A percentile compares a stretch with the other conserved stretches of the same genome.
Evolutionary conservation across 192 early-diverging fungal species (phyloP).

Genomic region (Gamsiella multidivaricata): DNA sequence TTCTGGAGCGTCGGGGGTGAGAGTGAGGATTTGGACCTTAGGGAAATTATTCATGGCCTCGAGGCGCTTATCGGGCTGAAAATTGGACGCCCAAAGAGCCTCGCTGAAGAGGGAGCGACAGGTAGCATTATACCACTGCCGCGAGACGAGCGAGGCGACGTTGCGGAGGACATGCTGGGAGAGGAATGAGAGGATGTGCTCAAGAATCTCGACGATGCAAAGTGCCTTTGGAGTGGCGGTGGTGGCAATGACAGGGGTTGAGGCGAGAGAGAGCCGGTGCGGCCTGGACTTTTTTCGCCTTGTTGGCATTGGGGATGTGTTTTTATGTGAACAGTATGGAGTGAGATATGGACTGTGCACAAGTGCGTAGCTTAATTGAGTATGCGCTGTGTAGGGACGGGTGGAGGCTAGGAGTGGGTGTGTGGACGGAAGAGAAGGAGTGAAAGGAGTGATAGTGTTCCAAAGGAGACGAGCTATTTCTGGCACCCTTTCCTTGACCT

Average conservation of each 20-base stretch:
- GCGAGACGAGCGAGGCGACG: conserved; percentile 2
- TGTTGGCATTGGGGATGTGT: background rate
- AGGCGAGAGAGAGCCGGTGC: background rate
- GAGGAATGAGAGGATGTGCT: conserved; percentile 28
- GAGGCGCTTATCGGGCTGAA: conserved; percentile 14
- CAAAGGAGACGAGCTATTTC: background rate
- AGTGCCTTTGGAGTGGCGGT: conserved; percentile 3
- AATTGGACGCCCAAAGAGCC: conserved; percentile 21
- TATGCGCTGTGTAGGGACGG: too few relatives aligned
- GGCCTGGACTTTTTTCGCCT: conserved; percentile 2
- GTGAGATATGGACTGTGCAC: background rate
- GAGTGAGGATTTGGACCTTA: conserved; percentile 8
- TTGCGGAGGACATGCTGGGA: conserved; percentile 13
- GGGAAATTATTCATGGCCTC: conserved; percentile 13
- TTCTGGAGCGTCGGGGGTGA: conserved; percentile 18
- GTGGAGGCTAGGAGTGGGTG: background rate
- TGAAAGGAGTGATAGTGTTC: background rate
- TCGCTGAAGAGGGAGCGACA: background rate
- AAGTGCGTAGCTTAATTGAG: too few relatives aligned
- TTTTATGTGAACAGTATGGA: background rate
- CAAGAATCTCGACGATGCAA: conserved; percentile 19
- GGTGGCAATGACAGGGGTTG: background rate
- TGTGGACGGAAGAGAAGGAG: background rate
- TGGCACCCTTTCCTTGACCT: too few relatives aligned
- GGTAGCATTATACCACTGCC: conserved; percentile 3